These are phyloP conservation scores for Paecilomyces formosus DNA, from an alignment of 2,329 filamentous ascomycete species.

Conservation along the genomic window DNA sequence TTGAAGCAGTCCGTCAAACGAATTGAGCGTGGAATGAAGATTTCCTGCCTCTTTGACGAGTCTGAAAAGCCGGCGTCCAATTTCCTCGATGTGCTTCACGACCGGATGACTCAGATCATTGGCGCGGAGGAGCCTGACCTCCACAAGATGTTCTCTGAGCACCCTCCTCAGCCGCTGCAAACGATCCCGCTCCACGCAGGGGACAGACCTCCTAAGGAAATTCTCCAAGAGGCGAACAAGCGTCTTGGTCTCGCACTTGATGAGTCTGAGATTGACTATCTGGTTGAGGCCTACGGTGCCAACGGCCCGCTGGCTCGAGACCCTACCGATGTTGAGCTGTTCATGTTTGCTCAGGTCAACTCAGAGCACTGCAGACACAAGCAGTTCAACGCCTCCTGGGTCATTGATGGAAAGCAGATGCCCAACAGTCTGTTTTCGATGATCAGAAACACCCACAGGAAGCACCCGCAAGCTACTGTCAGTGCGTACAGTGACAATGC, in stretches of 20 bases:
- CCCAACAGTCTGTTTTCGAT: constrained; percentile 81
- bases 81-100: constrained; percentile 63
- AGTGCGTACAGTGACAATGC: constrained; percentile 98
- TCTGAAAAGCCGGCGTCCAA: constrained; percentile 50
- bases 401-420: constrained; percentile 78
- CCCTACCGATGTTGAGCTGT: constrained; percentile 87
- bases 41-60: constrained; percentile 57
- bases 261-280: constrained; percentile 81
- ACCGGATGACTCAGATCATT: constrained; percentile 92
- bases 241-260: constrained; percentile 80
- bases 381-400: constrained; percentile 96
- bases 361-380: constrained; percentile 88
- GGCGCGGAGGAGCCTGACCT: constrained; percentile 60
- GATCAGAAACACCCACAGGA: constrained; percentile 90
- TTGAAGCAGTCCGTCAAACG: constrained; percentile 64
- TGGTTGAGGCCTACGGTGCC: constrained; percentile 73
- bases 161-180: constrained; percentile 56
- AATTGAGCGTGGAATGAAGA: constrained; percentile 77
- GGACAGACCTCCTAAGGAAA: constrained; percentile 58
- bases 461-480: constrained; percentile 69
- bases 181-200: constrained; percentile 67
- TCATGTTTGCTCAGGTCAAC: constrained; percentile 99
- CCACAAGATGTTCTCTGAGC: constrained; percentile 69
- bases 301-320: constrained; percentile 51
- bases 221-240: constrained; percentile 76